Conservation (phyloP, 169 alveolate species). For the Cryptosporidium sp. region DNA sequence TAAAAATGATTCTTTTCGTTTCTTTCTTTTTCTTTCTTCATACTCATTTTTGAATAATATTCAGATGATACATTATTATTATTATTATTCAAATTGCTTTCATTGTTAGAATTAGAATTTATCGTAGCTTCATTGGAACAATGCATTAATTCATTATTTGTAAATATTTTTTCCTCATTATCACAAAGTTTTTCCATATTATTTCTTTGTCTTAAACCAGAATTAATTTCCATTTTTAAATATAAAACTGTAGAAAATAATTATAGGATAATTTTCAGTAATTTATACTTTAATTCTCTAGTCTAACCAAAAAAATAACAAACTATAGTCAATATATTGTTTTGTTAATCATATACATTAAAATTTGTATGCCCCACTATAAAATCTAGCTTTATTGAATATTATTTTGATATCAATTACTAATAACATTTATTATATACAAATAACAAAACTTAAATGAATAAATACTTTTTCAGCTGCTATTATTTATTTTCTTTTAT, state of each 20-base stretch:
- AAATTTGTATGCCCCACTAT: not conserved
- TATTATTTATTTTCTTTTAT: too few species aligned
- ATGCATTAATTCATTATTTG: not conserved
- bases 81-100: not conserved
- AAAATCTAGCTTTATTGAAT: too few species aligned
- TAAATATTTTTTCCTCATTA: not conserved
- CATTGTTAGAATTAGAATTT: not conserved
- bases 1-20: not conserved
- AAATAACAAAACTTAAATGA: not conserved
- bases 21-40: conserved; percentile 13
- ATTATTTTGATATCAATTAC: too few species aligned
- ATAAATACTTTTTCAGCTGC: not conserved
- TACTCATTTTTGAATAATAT: not conserved
- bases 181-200: not conserved
- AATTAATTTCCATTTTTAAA: not conserved
- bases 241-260: too few species aligned
- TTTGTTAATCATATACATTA: too few species aligned
- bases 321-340: too few species aligned
- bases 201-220: not conserved
- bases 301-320: not conserved
- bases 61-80: not conserved
- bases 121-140: not conserved
- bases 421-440: not conserved
- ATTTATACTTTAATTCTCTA: too few species aligned
- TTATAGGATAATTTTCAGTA: not conserved